Evolutionary conservation across 371 early-diverging fungal species (phyloP), one percentile per base, ranked within the genome.

Genomic region (Entomophthora muscae): DNA sequence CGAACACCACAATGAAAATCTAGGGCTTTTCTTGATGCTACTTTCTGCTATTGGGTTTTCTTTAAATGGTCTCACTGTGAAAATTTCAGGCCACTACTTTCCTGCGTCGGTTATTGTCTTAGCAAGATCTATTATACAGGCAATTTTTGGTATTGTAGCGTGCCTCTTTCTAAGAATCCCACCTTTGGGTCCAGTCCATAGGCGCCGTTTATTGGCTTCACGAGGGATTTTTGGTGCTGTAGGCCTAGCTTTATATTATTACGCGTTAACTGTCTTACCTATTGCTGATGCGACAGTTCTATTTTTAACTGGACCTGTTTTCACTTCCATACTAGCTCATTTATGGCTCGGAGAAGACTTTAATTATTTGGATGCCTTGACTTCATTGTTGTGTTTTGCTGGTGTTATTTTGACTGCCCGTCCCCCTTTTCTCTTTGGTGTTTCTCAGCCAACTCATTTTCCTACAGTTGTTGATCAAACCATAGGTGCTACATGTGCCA

Each of bases 241-340:
- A 23, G 88, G 85, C 1, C 70, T 88, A 53, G 81, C 76, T 10
- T 70, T 83, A n/a, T 88, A 83, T 69, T 90, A 85, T 68, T 86
- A 76, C 64, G 77, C 83, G 17, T 64, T 88, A 17, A 80, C 83
- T 7, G 73, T 77, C 29, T 71, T 90, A 67, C 78, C 84, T 1
- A 67, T 90, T 57, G 81, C 81, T 1, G 90, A 90, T 65, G 86
- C 87, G 17, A 87, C 85, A 0, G 84, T 84, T 5, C 66, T 89
- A 7, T 88, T 89, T 69, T 90, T 88, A 67, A 78, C 84, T 21
- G 83, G 83, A 0, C 89, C 91, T 2, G 77, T 81, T 3, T 83
- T 89, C 63, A 88, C 88, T 1, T 81, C 86, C 10, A 70, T 89
- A 26, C 63, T 86, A n/a, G 84, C 83, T 2, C 65, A 74, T 26